phyloP scores from a whole-genome alignment of 345 rosid species.

The Eucalyptus erythrocorys region DNA sequence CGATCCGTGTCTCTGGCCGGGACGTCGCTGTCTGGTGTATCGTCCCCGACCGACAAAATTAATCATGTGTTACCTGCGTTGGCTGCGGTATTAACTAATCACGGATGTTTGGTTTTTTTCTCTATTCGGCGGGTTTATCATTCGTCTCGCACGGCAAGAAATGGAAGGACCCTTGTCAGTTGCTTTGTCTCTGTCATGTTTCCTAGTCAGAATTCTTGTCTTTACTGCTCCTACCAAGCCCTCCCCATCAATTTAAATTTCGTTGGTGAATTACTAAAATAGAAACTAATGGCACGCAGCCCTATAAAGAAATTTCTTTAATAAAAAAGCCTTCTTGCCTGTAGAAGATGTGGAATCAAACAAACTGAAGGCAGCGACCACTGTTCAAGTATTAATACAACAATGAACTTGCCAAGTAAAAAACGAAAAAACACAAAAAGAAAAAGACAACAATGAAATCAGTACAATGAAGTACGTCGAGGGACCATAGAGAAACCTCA shows the following conservation, averaged over 20 bases:
- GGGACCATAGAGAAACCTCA: neutral
- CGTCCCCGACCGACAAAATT: neutral
- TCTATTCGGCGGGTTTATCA: neutral
- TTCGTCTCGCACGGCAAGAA: neutral
- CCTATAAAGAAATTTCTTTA: neutral
- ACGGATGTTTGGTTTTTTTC: neutral
- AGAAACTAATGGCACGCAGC: neutral
- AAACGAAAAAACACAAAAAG: neutral
- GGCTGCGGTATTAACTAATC: neutral
- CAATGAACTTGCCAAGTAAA: neutral
- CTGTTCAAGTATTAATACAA: neutral
- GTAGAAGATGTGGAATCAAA: neutral
- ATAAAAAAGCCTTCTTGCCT: neutral
- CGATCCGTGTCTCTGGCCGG: neutral
- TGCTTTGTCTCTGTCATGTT: neutral
- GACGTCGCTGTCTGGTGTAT: neutral
- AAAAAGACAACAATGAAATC: neutral
- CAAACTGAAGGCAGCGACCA: neutral
- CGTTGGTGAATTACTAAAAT: neutral
- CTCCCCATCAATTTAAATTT: neutral
- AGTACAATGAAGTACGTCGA: fast-evolving
- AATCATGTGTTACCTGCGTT: too few relatives aligned
- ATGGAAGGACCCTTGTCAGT: neutral
- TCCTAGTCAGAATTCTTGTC: neutral
- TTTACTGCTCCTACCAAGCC: neutral